These are phyloP conservation scores for Alternaria ethzedia DNA, from an alignment of 2,329 filamentous ascomycete species.

Conservation along the genomic window DNA sequence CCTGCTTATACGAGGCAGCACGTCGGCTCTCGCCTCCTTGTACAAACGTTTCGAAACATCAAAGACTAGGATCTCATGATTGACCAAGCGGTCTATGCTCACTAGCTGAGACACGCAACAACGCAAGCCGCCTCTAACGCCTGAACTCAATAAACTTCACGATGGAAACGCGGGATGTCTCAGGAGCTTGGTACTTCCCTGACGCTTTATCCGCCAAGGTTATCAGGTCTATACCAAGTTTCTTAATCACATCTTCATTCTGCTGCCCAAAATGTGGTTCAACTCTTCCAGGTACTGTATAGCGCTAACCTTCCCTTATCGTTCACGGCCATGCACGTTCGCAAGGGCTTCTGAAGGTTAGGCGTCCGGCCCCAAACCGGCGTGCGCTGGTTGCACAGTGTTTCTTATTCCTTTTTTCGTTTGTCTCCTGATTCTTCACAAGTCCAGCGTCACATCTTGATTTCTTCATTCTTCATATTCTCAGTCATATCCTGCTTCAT, in stretches of 20 bases:
- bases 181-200: background rate
- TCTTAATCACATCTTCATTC: background rate
- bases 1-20: background rate
- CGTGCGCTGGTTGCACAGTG: conserved; percentile 14
- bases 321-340: conserved; percentile 12
- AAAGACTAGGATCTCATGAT: background rate
- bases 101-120: conserved; percentile 6
- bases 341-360: conserved; percentile 13
- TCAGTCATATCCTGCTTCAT: conserved; percentile 20
- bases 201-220: background rate
- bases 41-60: conserved; percentile 1
- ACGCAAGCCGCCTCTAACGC: background rate
- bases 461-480: conserved; percentile 16
- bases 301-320: background rate
- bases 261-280: background rate
- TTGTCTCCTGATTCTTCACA: conserved; percentile 14
- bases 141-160: background rate
- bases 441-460: conserved; percentile 2
- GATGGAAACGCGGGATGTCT: background rate
- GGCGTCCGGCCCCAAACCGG: conserved; percentile 13
- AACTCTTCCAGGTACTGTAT: background rate
- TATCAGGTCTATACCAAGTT: background rate
- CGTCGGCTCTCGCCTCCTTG: background rate
- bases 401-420: conserved; percentile 16
- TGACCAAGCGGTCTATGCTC: background rate